Evolutionary conservation across 306 rosid species (phyloP).

Genomic region (Mucuna pruriens): DNA sequence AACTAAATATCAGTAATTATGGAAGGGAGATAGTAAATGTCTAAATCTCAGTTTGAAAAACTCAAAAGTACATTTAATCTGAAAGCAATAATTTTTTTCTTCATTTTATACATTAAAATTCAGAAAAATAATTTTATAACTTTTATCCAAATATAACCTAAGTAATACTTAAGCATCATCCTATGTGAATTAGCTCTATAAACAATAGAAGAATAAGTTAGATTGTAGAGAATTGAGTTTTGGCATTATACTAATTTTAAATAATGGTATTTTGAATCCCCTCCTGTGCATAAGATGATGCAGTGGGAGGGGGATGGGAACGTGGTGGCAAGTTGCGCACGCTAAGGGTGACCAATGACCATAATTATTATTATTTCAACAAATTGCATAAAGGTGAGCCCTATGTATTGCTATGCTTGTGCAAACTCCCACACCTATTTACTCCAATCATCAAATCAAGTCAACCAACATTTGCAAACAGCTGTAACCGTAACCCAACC

Average conservation of each 20-base stretch:
- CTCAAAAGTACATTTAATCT: too few relatives aligned
- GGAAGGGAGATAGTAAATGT: too few relatives aligned
- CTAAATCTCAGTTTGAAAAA: too few relatives aligned
- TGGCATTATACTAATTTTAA: background rate
- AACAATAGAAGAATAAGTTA: background rate
- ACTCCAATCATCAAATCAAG: background rate
- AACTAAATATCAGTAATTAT: too few relatives aligned
- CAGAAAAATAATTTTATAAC: too few relatives aligned
- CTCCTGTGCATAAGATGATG: background rate
- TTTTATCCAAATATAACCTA: too few relatives aligned
- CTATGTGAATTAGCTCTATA: background rate
- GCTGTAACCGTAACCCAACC: background rate
- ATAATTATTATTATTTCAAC: background rate
- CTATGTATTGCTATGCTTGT: background rate
- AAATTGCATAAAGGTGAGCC: background rate
- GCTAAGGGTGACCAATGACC: conserved; percentile 3
- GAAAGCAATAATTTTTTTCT: too few relatives aligned
- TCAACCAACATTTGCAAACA: background rate
- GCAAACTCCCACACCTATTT: conserved; percentile 20
- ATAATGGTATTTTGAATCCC: background rate
- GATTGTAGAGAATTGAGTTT: background rate
- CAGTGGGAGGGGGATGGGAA: background rate
- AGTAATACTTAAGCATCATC: background rate
- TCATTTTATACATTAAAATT: too few relatives aligned
- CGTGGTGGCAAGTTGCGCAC: background rate